These are phyloP conservation scores for Omphalea diandra DNA, from an alignment of 441 rosid genomes.

Conservation along the genomic window DNA sequence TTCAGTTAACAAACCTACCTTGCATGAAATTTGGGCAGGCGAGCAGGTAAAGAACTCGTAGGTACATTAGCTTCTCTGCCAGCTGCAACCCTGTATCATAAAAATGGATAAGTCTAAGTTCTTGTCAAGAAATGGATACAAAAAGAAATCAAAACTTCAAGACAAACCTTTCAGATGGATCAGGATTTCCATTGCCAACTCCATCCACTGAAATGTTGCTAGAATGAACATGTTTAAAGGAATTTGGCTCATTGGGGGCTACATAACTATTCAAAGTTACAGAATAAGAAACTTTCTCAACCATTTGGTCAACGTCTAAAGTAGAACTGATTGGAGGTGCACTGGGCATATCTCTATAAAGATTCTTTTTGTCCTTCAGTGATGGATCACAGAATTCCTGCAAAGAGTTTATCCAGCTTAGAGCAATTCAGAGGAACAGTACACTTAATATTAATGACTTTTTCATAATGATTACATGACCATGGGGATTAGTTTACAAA, in stretches of 20 bases:
- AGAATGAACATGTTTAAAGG: slow-evolving; percentile 10
- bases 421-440: background rate
- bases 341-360: slow-evolving; percentile 37
- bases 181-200: slow-evolving; percentile 20
- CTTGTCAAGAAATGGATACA: slow-evolving; percentile 5
- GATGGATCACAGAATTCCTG: slow-evolving; percentile 43
- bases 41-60: slow-evolving; percentile 44
- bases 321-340: slow-evolving; percentile 49
- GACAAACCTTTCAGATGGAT: slow-evolving; percentile 41
- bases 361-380: slow-evolving; percentile 32
- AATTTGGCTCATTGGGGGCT: slow-evolving; percentile 20
- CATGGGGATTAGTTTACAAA: too few relatives aligned
- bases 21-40: slow-evolving; percentile 79
- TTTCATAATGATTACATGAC: too few relatives aligned
- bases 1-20: slow-evolving; percentile 47
- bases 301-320: slow-evolving; percentile 24
- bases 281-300: slow-evolving; percentile 16
- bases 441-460: too few relatives aligned
- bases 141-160: slow-evolving; percentile 5
- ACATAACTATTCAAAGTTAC: slow-evolving; percentile 17
- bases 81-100: slow-evolving; percentile 37
- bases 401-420: slow-evolving; percentile 26
- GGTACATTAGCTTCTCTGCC: slow-evolving; percentile 33
- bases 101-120: background rate
- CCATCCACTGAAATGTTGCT: slow-evolving; percentile 17